These are phyloP conservation scores for Goffeauzyma gilvescens DNA, from an alignment of 768 basidiomycete genomes.

Conservation along the genomic window DNA sequence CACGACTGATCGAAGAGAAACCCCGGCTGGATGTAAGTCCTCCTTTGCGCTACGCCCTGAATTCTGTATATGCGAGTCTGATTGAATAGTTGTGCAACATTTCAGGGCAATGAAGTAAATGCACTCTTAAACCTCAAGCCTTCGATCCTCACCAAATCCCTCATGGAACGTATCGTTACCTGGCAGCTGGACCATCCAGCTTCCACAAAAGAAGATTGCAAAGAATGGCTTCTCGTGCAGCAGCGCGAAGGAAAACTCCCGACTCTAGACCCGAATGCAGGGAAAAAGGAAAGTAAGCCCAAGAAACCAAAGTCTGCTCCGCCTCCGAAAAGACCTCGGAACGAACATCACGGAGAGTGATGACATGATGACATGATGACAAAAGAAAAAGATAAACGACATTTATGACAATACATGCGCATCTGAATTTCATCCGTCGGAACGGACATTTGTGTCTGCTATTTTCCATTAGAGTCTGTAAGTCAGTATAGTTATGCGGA, in stretches of 20 bases:
- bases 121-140: conserved; percentile 40
- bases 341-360: no score
- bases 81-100: neutral
- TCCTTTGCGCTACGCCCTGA: neutral
- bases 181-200: conserved; percentile 73
- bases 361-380: no score
- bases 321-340: no score
- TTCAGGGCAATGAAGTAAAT: conserved; percentile 53
- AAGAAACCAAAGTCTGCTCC: no score
- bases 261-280: neutral
- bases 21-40: conserved; percentile 60
- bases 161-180: conserved; percentile 48
- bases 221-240: conserved; percentile 41
- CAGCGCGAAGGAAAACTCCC: conserved; percentile 35
- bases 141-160: conserved; percentile 51
- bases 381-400: no score
- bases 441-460: no score
- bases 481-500: no score
- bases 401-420: no score
- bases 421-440: no score
- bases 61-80: neutral
- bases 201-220: conserved; percentile 48
- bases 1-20: conserved; percentile 45
- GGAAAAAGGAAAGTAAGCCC: no score
- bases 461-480: no score